Percentiles rank a stretch among this genome's conserved stretches.
These are phyloP conservation scores for Hordeum marinum DNA, from an alignment of 176 grass and related monocot genomes.

Conservation along the genomic window DNA sequence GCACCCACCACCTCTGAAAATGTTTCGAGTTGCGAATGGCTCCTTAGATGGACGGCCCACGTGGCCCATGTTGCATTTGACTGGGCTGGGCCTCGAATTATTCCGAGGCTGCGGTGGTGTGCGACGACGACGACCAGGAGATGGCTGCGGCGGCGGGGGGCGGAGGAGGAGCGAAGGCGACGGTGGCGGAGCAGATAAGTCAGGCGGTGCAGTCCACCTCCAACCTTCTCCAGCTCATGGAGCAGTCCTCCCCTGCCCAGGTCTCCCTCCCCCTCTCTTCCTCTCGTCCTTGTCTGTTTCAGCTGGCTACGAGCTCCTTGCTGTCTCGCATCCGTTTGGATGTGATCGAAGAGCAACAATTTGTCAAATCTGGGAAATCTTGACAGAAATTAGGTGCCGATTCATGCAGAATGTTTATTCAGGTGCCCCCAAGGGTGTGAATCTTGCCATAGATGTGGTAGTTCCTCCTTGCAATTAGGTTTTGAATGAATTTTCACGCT, in stretches of 20 bases:
- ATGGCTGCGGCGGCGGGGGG: conserved; percentile 2
- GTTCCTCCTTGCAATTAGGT: not conserved
- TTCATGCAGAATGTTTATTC: not conserved
- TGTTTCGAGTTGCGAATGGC: not conserved
- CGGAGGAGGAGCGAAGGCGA: conserved; percentile 39
- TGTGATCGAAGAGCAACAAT: not conserved
- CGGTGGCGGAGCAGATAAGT: conserved; percentile 67
- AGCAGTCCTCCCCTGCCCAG: conserved; percentile 86
- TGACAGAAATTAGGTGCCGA: not conserved
- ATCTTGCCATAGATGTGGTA: not conserved
- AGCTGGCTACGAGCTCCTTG: not conserved
- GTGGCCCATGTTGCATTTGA: conserved; percentile 1
- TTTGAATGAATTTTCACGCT: not conserved
- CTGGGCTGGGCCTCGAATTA: not conserved
- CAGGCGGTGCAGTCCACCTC: conserved; percentile 91
- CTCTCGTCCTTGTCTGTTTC: not conserved
- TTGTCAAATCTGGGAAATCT: not conserved
- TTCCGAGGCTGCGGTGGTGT: not conserved
- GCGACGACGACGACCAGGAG: not conserved
- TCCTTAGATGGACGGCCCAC: not conserved
- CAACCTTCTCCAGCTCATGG: conserved; percentile 90
- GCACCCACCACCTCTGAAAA: not conserved
- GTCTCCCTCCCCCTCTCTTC: conserved; percentile 5
- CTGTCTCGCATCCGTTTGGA: not conserved
- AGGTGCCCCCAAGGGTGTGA: not conserved